Evolutionary conservation across 352 stramenopile species (phyloP), one percentile per base, ranked within the genome.

Genomic region (Pythium brachiatum): DNA sequence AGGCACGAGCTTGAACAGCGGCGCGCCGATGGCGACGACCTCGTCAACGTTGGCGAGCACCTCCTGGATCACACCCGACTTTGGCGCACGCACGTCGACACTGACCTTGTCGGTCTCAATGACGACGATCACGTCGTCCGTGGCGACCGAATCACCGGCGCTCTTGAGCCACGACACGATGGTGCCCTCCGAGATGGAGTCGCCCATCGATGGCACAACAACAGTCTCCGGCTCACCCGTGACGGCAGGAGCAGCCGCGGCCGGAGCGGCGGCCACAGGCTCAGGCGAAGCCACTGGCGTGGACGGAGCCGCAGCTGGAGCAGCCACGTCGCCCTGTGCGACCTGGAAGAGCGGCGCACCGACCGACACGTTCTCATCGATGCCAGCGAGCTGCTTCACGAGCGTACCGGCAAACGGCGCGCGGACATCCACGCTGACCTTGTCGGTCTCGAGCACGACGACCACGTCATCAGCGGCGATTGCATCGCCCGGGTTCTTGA

Each of bases 381-480:
- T 83, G 81, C 78, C 55, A 55, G 95, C 74, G 92, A 86, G 68
- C 86, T 97, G 83, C 78, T 98, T 84, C 3, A 84, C 83, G 53
- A 99, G 76, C 51, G 79, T 83, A 36, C 97, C 97, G 16, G 79
- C 78, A 54, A 92, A 84, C 1, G 90, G 82, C 38, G 95, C 80
- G 38, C 94, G 79, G 15, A 97, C 87, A 55, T 96, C 87, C 15
- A 97, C 85, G 61, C 79, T 95, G n/a, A 95, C 96, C 76, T 99
- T 99, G 76, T 99, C 97, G 11, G 97, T 99, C 79, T 99, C 97
- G 7, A 99, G 80, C 48, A 98, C 90, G n/a, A 98, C 88, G 1
- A 99, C 89, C n/a, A 99, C 96, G 34, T 99, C 97, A 72, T 99
- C 97, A 43, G 87, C 84, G 7, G 89, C 76, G 39, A 99, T 89